Evolutionary conservation across 2,329 filamentous ascomycete genomes (phyloP), one percentile per base, ranked within the genome.

Genomic region (Fusarium bactridioides): DNA sequence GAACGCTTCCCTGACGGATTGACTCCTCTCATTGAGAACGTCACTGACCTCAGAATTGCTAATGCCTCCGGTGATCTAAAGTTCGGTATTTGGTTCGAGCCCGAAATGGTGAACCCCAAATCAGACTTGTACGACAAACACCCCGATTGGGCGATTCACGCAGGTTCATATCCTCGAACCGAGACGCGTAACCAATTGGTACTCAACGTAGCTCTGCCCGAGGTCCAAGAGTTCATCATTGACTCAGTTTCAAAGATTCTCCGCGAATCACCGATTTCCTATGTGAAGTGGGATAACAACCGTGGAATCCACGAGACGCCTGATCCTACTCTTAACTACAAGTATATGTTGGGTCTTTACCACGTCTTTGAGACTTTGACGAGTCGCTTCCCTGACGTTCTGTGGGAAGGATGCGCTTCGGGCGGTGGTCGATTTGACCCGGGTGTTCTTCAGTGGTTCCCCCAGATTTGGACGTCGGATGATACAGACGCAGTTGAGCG

Each of bases 281-380:
- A 92, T 67, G 85, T 92, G 70, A 92, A 92, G 70, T 92, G 90
- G 90, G 90, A 92, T 73, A 90, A 91, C 79, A 92, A 92, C 79
- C 83, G 90, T 9, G 89, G 86, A 6, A 89, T 91, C 27, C 88
- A 91, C 76, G 89, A 92, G 78, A 84, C 84, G 40, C 80, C 88
- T 0, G 83, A 83, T 1, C 88, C 89, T 0, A 83, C 84, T 1
- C 85, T 84, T 15, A 82, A 86, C 76, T 88, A 92, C 76, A 79
- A 82, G 10, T 91, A 92, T 78, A 91, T 92, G 76, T 80, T 91
- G 0, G 90, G 90, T 18, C 77, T 92, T 54, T 92, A 92, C 76
- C 85, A 81, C 54, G 88, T 92, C n/a, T 88, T 91, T 62, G 84
- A 90, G 41, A 85, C 83, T 2, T 81, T 92, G 5, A 92, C 89